Evolutionary conservation across 2,329 filamentous ascomycete species (phyloP), one percentile per base, ranked within the genome.

Genomic region (Cercospora sp.): DNA sequence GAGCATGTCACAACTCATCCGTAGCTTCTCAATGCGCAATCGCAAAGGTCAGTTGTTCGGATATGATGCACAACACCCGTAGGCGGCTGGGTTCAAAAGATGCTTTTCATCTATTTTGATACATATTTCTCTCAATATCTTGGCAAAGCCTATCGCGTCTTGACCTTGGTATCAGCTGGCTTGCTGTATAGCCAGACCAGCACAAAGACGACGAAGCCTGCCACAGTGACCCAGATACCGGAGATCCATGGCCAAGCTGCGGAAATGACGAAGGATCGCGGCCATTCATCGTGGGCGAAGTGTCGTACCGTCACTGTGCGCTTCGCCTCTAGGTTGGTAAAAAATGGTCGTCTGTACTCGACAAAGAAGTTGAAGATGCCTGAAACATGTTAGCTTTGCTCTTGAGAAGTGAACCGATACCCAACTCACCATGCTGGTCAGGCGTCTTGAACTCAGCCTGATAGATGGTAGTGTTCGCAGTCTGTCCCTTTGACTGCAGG

Each of bases 221-320:
- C 85, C 65, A 97, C 87, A 2, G 96, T 97, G 60, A 90, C 90
- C 78, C 87, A 91, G 69, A 98, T 91, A 68, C 95, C 94, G 0
- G 90, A 86, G 77, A 99, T 92, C 92, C 94, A 98, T 10, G 94
- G 93, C 92, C 93, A 98, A 3, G 93, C 94, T 51, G 90, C 94
- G 69, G 87, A 92, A 78, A 99, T 99, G 78, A 87, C 88, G 83
- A 89, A 98, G 80, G 92, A 96, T 75, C 95, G 88, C 33, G 93
- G 92, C 88, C 91, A 99, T 84, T 99, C 95, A 79, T 99, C 90
- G 84, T 99, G 95, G 7, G 95, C 95, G 82, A 97, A 95, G 84
- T 99, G 95, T 58, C 95, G 88, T 33, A 99, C 93, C 0, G 94
- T 97, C 63, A 98, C 94, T 23, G 94, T 95, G 74, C 90, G 88